A percentile compares a stretch with the other conserved stretches of the same genome.
Conservation (phyloP, 2,329 filamentous ascomycete species). For the Penicillium sp. region DNA sequence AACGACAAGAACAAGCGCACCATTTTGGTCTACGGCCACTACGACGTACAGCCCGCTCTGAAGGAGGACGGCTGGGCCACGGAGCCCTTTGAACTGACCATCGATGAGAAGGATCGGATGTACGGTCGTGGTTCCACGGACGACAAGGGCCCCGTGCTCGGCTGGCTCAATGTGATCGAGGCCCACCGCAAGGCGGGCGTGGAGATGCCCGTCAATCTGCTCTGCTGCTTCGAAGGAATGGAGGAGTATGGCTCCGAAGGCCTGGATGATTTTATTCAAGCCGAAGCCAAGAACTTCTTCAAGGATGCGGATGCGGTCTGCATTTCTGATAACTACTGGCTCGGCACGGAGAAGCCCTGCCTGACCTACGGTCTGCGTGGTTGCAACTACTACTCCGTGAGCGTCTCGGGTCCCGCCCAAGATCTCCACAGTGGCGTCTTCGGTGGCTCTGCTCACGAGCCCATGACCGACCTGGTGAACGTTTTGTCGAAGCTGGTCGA, state of each 20-base stretch:
- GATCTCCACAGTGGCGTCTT: constrained; percentile 97
- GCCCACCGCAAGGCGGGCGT: constrained; percentile 93
- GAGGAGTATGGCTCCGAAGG: constrained; percentile 98
- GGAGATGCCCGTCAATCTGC: constrained; percentile 93
- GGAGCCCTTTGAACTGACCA: constrained; percentile 83
- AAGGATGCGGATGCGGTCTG: constrained; percentile 94
- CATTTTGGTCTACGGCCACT: constrained; percentile 96
- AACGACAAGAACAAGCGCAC: constrained; percentile 90
- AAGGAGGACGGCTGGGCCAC: constrained; percentile 94
- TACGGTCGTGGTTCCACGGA: constrained; percentile 93
- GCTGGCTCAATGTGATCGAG: constrained; percentile 97
- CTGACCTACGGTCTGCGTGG: constrained; percentile 95
- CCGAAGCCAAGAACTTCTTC: constrained; percentile 91
- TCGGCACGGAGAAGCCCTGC: constrained; percentile 97
- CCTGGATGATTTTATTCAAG: constrained; percentile 88
- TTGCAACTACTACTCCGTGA: constrained; percentile 95
- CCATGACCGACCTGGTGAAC: constrained; percentile 91
- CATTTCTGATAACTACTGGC: constrained; percentile 99
- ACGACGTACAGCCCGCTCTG: constrained; percentile 94
- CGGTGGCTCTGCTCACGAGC: constrained; percentile 92
- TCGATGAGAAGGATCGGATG: constrained; percentile 92
- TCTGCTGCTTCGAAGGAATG: constrained; percentile 99
- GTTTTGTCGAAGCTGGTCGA: constrained; percentile 84
- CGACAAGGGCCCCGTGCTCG: constrained; percentile 95
- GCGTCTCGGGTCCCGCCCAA: constrained; percentile 84